Evolutionary conservation across 2,329 filamentous ascomycete species (phyloP).

Genomic region (Tolypocladium pustulatum): DNA sequence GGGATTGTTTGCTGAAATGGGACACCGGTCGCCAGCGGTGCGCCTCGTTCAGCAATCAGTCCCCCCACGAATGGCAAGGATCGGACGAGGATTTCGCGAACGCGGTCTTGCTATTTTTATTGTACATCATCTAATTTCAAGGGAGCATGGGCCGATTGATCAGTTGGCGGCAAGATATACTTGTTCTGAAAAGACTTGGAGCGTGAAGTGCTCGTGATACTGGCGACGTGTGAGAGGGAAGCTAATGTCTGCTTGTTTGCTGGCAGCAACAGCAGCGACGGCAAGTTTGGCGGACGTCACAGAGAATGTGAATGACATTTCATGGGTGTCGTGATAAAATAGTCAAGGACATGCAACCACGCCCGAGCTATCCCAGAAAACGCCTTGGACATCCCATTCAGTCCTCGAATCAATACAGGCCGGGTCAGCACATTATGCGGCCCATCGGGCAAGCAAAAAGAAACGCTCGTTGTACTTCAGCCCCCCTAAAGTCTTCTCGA

Average conservation of each 20-base stretch:
- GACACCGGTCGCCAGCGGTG: neutral
- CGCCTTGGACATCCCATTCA: neutral
- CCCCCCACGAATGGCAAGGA: neutral
- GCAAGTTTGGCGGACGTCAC: neutral
- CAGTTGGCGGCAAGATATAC: conserved; percentile 6
- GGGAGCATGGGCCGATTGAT: conserved; percentile 6
- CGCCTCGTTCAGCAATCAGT: neutral
- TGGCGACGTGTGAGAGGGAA: neutral
- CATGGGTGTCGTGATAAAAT: neutral
- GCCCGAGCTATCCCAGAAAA: neutral
- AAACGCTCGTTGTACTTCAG: neutral
- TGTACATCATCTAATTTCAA: conserved; percentile 15
- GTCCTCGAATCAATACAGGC: neutral
- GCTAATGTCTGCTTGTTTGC: neutral
- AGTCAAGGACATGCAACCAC: neutral
- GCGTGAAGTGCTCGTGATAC: neutral
- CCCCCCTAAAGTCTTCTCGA: neutral
- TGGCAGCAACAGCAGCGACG: neutral
- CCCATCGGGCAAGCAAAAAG: neutral
- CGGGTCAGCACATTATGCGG: neutral
- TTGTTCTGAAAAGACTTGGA: conserved; percentile 3
- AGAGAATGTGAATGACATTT: neutral
- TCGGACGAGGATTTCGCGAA: neutral
- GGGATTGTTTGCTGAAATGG: neutral
- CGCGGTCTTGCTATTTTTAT: conserved; percentile 5